Conservation (phyloP, 352 stramenopile species). For the Aphanomyces astaci region DNA sequence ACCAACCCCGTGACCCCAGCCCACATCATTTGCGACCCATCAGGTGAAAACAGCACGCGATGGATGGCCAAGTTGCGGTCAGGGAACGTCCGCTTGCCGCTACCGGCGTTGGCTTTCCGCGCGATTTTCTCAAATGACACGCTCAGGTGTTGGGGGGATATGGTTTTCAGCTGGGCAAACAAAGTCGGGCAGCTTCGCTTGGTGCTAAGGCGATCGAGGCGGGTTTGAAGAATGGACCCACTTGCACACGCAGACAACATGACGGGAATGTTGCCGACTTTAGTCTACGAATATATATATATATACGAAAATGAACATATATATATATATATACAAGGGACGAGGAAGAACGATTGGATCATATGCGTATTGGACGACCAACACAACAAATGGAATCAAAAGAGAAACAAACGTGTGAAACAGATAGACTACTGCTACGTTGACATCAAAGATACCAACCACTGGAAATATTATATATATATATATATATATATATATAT, state of each 20-base stretch:
- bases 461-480: too few relatives aligned
- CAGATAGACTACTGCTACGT: too few relatives aligned
- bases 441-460: too few relatives aligned
- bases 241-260: conserved; percentile 62
- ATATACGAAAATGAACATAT: background rate
- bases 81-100: conserved; percentile 9
- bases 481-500: too few relatives aligned
- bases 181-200: background rate
- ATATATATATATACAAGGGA: too few relatives aligned
- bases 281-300: conserved; percentile 34
- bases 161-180: background rate
- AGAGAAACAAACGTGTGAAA: too few relatives aligned
- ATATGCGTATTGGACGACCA: too few relatives aligned
- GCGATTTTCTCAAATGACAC: background rate
- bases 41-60: conserved; percentile 3
- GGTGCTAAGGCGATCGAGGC: background rate
- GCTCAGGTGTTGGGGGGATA: background rate
- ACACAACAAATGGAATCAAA: too few relatives aligned
- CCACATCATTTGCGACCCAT: background rate
- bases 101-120: background rate
- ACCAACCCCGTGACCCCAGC: background rate
- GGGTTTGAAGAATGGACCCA: conserved; percentile 34
- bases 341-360: too few relatives aligned
- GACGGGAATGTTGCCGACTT: conserved; percentile 35
- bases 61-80: conserved; percentile 2